phyloP scores from a whole-genome alignment of 2,329 filamentous ascomycete species.

The Seiridium unicorne region DNA sequence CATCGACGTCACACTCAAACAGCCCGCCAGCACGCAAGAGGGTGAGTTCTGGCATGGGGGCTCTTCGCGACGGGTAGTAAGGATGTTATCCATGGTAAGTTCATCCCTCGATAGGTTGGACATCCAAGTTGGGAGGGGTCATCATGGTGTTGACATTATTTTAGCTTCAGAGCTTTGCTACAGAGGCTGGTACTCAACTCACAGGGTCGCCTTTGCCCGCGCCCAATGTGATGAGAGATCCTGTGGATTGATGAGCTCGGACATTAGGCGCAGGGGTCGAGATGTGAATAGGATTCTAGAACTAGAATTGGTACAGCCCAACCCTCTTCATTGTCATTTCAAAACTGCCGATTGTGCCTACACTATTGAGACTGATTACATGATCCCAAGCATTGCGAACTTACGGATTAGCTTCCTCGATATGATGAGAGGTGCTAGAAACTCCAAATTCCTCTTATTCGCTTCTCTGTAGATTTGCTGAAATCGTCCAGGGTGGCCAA shows the following conservation, averaged over 20 bases:
- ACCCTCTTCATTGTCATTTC: too few relatives aligned
- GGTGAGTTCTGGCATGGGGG: background rate
- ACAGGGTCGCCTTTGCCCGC: background rate
- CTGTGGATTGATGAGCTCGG: background rate
- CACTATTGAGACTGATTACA: too few relatives aligned
- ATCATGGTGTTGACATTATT: background rate
- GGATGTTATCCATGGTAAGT: background rate
- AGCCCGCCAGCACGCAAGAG: background rate
- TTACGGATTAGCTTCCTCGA: too few relatives aligned
- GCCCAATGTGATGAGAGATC: background rate
- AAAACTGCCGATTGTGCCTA: too few relatives aligned
- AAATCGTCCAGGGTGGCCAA: too few relatives aligned
- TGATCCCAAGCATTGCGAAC: too few relatives aligned
- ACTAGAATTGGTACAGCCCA: too few relatives aligned
- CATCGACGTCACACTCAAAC: slow-evolving; percentile 1
- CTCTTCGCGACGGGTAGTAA: background rate
- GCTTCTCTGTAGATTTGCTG: too few relatives aligned
- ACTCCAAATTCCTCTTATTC: too few relatives aligned
- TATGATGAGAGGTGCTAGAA: too few relatives aligned
- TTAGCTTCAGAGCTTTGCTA: slow-evolving; percentile 1
- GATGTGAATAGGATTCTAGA: too few relatives aligned
- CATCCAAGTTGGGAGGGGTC: background rate
- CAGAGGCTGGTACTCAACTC: background rate
- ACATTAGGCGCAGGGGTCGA: too few relatives aligned
- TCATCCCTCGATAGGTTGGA: background rate